Evolutionary conservation across 257 asterid species (phyloP), one percentile per base, ranked within the genome.

Genomic region (Penstemon barbatus): DNA sequence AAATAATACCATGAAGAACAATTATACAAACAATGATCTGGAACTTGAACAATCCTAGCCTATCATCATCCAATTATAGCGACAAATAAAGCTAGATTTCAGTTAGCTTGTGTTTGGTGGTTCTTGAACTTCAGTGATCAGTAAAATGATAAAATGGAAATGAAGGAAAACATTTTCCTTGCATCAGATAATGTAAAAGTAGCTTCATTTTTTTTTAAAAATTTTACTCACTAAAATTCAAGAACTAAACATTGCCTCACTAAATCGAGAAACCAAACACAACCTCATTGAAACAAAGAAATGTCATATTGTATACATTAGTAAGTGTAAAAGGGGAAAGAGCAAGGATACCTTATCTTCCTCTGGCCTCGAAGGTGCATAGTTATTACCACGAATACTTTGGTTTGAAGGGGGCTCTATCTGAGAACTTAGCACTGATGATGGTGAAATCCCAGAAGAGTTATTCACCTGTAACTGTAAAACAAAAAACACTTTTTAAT

Each of bases 331-430:
- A 57, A 51, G 63, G 8, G 43, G 40, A 57, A 18, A 18, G 8
- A 43, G 44, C 0, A 51, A 8, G 58, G 3, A 33, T 78, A 87
- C 98, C 98, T 86, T 89, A 59, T 83, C 92, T 61, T 86, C 95
- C 73, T 84, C 96, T 4, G 81, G 78, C 78, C 81, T 80, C 48
- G 79, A 68, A 36, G 81, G 83, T 33, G 77, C 52, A 56, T 82
- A 83, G 65, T 66, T 83, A 81, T 66, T 75, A 43, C 71, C 74
- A 25, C 71, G 82, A 57, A 72, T 77, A 73, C 77, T 92, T 92
- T 90, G 98, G 96, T 84, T 92, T 86, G 97, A 92, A 92, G 97
- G 97, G 98, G 89, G 97, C 98, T 92, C 98, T 84, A 79, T 82
- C 76, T 76, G 95, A 65, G 71, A 77, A 77, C 74, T 79, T 42